Conservation (phyloP, 108 stramenopile genomes). For the Schizochytrium sp. region DNA sequence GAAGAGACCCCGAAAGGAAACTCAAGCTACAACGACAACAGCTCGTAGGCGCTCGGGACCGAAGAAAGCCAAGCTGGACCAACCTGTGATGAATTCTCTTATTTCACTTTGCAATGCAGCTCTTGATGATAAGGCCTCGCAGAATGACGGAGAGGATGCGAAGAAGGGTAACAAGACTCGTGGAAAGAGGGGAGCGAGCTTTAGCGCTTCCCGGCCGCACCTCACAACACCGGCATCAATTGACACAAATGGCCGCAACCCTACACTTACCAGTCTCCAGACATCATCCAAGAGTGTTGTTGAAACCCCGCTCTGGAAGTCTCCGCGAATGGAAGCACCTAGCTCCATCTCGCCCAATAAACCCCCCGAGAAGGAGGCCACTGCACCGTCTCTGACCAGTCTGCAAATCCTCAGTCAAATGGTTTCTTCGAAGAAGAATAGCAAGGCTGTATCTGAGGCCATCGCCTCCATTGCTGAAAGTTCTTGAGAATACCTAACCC, state of each 20-base stretch:
- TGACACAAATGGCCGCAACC: neutral
- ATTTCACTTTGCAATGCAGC: constrained; percentile 24
- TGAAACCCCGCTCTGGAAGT: constrained; percentile 36
- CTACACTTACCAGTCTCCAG: neutral
- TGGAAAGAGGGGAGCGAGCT: constrained; percentile 1
- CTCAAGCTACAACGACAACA: neutral
- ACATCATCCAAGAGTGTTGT: neutral
- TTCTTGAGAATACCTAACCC: neutral
- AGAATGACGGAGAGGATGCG: too few relatives aligned
- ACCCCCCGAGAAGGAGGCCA: constrained; percentile 10
- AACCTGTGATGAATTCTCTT: neutral
- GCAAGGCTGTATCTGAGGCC: neutral
- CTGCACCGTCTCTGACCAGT: neutral
- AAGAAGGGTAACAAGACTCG: neutral
- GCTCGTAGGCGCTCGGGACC: neutral
- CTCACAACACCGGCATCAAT: constrained; percentile 14
- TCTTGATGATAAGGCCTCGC: neutral
- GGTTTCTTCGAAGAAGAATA: neutral
- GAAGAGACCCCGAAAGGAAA: neutral
- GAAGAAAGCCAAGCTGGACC: neutral
- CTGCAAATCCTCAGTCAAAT: constrained; percentile 24
- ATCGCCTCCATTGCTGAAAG: neutral
- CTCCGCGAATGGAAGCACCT: neutral
- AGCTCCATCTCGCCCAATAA: constrained; percentile 35
- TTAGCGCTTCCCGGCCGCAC: constrained; percentile 37